Percentiles rank a stretch among this genome's conserved stretches.
These are phyloP conservation scores for Boletus subparvulus DNA, from an alignment of 768 basidiomycete species.

Conservation along the genomic window DNA sequence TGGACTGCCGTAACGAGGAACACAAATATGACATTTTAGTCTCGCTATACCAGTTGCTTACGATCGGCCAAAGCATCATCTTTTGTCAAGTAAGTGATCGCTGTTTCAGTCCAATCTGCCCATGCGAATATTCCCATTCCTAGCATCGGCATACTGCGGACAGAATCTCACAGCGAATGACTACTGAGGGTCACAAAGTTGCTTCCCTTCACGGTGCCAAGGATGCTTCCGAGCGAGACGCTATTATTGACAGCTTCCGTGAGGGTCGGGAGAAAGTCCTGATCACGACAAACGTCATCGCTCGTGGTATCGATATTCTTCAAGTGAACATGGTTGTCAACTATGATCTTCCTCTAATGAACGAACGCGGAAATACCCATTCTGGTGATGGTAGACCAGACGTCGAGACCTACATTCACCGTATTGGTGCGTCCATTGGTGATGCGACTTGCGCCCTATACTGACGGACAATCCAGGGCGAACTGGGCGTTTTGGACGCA, in stretches of 20 bases:
- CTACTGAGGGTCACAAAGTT: conserved; percentile 91
- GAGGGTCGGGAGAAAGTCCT: conserved; percentile 95
- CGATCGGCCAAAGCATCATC: conserved; percentile 97
- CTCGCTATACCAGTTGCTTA: conserved; percentile 83
- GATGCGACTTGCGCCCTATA: background rate
- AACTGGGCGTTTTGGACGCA: conserved; percentile 96
- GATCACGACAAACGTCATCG: conserved; percentile 98
- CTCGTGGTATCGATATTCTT: conserved; percentile 95
- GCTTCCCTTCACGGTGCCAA: conserved; percentile 95
- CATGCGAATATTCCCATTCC: background rate
- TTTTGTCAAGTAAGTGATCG: conserved; percentile 77
- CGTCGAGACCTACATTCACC: conserved; percentile 96
- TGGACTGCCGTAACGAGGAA: conserved; percentile 90
- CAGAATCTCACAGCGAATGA: conserved; percentile 87
- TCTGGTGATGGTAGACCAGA: conserved; percentile 67
- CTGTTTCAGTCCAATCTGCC: background rate
- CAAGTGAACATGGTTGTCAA: conserved; percentile 99
- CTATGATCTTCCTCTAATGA: conserved; percentile 90
- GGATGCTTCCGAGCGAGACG: conserved; percentile 84
- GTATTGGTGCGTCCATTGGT: conserved; percentile 69
- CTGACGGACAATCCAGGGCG: conserved; percentile 58
- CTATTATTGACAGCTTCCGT: conserved; percentile 92
- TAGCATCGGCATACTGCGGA: conserved; percentile 93
- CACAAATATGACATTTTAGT: conserved; percentile 97
- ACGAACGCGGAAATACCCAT: conserved; percentile 53